phyloP scores from a whole-genome alignment of 2,329 filamentous ascomycete species.

The Tothia fuscella region DNA sequence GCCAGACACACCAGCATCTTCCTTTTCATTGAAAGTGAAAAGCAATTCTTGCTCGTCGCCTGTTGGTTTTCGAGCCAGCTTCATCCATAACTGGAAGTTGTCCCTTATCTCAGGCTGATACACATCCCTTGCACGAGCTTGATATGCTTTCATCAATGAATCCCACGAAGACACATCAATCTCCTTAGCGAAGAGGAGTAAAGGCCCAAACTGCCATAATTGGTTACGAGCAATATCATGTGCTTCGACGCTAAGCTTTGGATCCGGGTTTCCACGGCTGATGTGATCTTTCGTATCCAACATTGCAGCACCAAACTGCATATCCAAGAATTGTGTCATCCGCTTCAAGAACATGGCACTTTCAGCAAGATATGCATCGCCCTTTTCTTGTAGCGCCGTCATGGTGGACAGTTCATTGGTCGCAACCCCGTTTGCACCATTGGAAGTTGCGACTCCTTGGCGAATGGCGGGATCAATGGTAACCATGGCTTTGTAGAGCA shows the following conservation, averaged over 20 bases:
- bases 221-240: slow-evolving; percentile 60
- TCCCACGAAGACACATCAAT: slow-evolving; percentile 75
- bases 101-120: slow-evolving; percentile 77
- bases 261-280: slow-evolving; percentile 24
- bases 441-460: slow-evolving; percentile 33
- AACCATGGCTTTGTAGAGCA: slow-evolving; percentile 81
- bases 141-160: slow-evolving; percentile 65
- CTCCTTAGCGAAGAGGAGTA: slow-evolving; percentile 81
- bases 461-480: slow-evolving; percentile 81
- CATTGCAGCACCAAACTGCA: slow-evolving; percentile 66
- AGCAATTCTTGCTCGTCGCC: slow-evolving; percentile 72
- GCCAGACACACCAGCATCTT: slow-evolving; percentile 47
- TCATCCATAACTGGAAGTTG: slow-evolving; percentile 67
- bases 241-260: slow-evolving; percentile 55
- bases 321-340: slow-evolving; percentile 68
- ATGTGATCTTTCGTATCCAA: slow-evolving; percentile 56
- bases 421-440: slow-evolving; percentile 47
- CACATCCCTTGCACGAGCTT: slow-evolving; percentile 59
- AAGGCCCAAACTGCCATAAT: slow-evolving; percentile 77
- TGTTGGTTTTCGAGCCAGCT: slow-evolving; percentile 59
- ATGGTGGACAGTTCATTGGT: slow-evolving; percentile 72
- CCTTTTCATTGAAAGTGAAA: slow-evolving; percentile 79
- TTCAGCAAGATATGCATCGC: slow-evolving; percentile 72
- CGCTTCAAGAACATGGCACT: slow-evolving; percentile 65
- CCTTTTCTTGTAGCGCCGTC: slow-evolving; percentile 90